phyloP scores from a whole-genome alignment of 2,329 filamentous ascomycete genomes.

The Botrytis porri region DNA sequence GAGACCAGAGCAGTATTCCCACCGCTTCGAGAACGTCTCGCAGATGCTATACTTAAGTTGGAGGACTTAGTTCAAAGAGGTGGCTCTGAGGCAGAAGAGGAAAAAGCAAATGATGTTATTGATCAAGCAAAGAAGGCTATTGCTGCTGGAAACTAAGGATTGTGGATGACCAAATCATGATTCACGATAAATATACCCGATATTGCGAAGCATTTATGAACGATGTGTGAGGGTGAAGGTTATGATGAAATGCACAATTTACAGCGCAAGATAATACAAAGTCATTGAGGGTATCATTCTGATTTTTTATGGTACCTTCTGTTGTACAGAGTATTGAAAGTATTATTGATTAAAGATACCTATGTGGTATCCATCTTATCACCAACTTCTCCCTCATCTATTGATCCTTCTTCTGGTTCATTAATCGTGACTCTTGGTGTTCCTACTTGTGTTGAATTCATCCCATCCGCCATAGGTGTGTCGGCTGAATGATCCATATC shows the following conservation, averaged over 20 bases:
- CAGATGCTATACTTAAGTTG: conserved; percentile 67
- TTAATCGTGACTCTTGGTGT: conserved; percentile 51
- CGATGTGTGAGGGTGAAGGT: not conserved
- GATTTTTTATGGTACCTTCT: conserved; percentile 34
- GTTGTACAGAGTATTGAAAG: conserved; percentile 22
- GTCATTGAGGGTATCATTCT: conserved; percentile 30
- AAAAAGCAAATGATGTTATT: conserved; percentile 48
- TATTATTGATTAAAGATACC: conserved; percentile 3
- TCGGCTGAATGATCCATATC: conserved; percentile 35
- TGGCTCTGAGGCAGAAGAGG: conserved; percentile 48
- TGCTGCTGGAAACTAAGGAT: conserved; percentile 44
- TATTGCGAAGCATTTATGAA: conserved; percentile 3
- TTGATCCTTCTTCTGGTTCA: conserved; percentile 39
- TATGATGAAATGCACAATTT: not conserved
- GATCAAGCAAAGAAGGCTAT: conserved; percentile 51
- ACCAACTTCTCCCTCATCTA: conserved; percentile 40
- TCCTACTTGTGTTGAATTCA: conserved; percentile 35
- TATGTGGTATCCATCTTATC: conserved; percentile 67
- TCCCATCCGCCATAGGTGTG: conserved; percentile 33
- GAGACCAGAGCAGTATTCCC: conserved; percentile 85
- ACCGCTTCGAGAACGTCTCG: conserved; percentile 67
- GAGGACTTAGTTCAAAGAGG: conserved; percentile 69
- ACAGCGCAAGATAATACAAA: not conserved
- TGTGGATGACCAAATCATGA: conserved; percentile 12
- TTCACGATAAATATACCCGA: conserved; percentile 11